A percentile compares a stretch with the other conserved stretches of the same genome.
Evolutionary conservation across 2,329 filamentous ascomycete genomes (phyloP).

Genomic region (Claviceps fusiformis): DNA sequence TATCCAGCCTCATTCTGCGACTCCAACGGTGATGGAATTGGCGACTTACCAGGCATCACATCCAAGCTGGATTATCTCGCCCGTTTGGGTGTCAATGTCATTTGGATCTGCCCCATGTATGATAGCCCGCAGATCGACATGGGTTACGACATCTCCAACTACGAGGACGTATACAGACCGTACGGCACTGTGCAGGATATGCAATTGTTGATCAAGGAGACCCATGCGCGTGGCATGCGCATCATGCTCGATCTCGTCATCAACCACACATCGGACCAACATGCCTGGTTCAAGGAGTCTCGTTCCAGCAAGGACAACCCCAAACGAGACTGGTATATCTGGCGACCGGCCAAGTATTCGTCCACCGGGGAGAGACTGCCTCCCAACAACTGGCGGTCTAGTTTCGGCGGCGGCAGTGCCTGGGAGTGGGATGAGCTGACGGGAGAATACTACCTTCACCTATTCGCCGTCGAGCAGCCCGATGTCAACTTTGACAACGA

Average conservation of each 20-base stretch:
- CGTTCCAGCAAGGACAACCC: slow-evolving; percentile 45
- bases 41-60: slow-evolving; percentile 50
- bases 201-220: slow-evolving; percentile 44
- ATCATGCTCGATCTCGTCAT: slow-evolving; percentile 64
- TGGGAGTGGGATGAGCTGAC: slow-evolving; percentile 65
- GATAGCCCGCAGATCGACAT: slow-evolving; percentile 53
- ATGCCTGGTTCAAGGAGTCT: slow-evolving; percentile 58
- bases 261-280: slow-evolving; percentile 63
- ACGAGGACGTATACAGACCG: slow-evolving; percentile 48
- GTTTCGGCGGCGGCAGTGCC: slow-evolving; percentile 44
- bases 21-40: slow-evolving; percentile 44
- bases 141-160: slow-evolving; percentile 59
- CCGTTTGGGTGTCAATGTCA: slow-evolving; percentile 45
- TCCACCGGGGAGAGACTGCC: slow-evolving; percentile 48
- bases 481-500: slow-evolving; percentile 78
- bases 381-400: slow-evolving; percentile 62
- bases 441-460: slow-evolving; percentile 61
- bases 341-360: slow-evolving; percentile 37
- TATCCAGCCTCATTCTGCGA: slow-evolving; percentile 46
- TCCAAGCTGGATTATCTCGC: slow-evolving; percentile 49
- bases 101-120: slow-evolving; percentile 57
- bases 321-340: slow-evolving; percentile 58
- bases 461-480: slow-evolving; percentile 64
- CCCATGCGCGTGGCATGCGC: slow-evolving; percentile 51
- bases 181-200: slow-evolving; percentile 57